Conservation (phyloP, 78 protist genomes). For the Tieghemostelium lacteum region DNA sequence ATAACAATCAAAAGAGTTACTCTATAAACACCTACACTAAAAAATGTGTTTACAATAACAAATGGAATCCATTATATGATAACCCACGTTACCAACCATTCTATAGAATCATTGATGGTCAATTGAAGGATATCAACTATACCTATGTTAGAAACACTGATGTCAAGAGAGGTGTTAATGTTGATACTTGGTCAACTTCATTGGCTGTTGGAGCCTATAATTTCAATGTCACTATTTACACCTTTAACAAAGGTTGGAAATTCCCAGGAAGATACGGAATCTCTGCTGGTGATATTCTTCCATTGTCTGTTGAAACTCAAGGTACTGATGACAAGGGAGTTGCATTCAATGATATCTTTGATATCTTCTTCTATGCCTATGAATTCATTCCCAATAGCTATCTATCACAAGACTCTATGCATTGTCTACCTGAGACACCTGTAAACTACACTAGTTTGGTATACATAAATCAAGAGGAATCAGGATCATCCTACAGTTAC, state of each 20-base stretch:
- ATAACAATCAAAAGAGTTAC: neutral
- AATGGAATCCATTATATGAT: neutral
- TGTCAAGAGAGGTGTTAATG: neutral
- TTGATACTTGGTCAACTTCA: slow-evolving; percentile 3
- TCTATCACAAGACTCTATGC: too few species aligned
- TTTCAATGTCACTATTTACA: neutral
- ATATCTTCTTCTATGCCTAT: slow-evolving; percentile 6
- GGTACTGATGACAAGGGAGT: neutral
- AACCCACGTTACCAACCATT: neutral
- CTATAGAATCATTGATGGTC: neutral
- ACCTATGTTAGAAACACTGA: neutral
- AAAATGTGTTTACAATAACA: neutral
- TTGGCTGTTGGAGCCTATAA: neutral
- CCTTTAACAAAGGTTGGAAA: slow-evolving; percentile 40
- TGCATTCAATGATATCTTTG: neutral
- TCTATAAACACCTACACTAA: slow-evolving; percentile 3
- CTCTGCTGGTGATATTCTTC: neutral
- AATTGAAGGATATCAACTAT: neutral
- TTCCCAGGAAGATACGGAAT: slow-evolving; percentile 26
- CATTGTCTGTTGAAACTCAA: slow-evolving; percentile 6
- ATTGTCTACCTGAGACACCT: slow-evolving; percentile 4
- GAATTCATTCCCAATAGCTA: neutral
- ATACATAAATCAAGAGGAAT: neutral
- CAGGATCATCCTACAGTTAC: slow-evolving; percentile 2
- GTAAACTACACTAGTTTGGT: neutral